Percentiles rank a stretch among this genome's conserved stretches.
phyloP scores from a whole-genome alignment of 2,329 filamentous ascomycete species.

The Alternaria novae-zelandiae region DNA sequence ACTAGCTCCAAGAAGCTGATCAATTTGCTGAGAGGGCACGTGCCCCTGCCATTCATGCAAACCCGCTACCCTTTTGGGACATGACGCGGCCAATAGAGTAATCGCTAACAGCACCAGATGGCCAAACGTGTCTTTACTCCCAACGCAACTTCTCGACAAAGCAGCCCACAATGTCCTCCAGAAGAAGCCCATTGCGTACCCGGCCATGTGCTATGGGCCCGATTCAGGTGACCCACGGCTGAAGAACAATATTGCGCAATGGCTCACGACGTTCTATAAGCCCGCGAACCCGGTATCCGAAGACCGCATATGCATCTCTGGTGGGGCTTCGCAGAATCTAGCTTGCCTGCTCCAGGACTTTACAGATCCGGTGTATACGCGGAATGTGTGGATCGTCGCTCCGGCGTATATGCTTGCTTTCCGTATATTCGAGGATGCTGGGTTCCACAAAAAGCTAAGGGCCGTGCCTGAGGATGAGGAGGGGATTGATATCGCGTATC shows the following conservation, averaged over 20 bases:
- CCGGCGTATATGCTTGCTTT: conserved; percentile 87
- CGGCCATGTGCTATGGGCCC: conserved; percentile 79
- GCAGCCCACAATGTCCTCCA: conserved; percentile 68
- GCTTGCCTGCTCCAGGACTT: conserved; percentile 79
- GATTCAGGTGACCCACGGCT: conserved; percentile 67
- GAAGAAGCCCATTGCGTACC: conserved; percentile 63
- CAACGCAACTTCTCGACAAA: conserved; percentile 65
- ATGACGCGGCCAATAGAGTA: conserved; percentile 21
- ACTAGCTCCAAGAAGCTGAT: conserved; percentile 43
- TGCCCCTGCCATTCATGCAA: conserved; percentile 14
- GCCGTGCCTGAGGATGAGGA: conserved; percentile 79
- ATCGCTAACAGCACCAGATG: conserved; percentile 59
- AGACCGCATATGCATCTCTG: conserved; percentile 77
- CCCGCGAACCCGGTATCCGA: conserved; percentile 53
- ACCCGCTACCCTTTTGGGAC: conserved; percentile 12
- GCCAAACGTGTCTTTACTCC: conserved; percentile 70
- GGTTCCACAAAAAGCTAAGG: conserved; percentile 68
- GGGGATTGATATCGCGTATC: conserved; percentile 72
- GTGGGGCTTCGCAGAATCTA: conserved; percentile 83
- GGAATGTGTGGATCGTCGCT: conserved; percentile 78
- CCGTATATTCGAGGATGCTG: conserved; percentile 84
- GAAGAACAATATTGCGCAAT: conserved; percentile 70
- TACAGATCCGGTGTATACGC: conserved; percentile 77
- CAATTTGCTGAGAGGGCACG: conserved; percentile 46
- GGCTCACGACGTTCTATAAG: conserved; percentile 70